Base-by-base conservation (phyloP, 176 grass and related monocot genomes). In the Oryza australiensis region DNA sequence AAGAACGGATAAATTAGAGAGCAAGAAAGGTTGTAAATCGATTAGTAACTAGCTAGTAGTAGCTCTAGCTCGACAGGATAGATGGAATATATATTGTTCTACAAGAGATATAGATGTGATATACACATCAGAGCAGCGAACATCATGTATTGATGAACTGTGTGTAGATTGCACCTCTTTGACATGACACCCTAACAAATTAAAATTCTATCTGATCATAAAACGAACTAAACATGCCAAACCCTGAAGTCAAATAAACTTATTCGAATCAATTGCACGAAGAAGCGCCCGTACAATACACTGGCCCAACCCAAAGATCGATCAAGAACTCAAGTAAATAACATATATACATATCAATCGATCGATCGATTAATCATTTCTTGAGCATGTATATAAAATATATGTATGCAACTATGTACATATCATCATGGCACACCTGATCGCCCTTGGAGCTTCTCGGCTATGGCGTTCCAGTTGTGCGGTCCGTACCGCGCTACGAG, bases 401-500 rank as follows among this genome's bases (percentile, higher is more conserved):
- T 15, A 71, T 27, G 11, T 40, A 40, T 32, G 30, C 3, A 32
- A 32, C 30, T 48, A 27, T 27, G 11, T 42, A 62, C 32, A n/a
- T 46, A 4, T 35, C 57, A 74, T 26, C 80, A 74, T 2, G 38
- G 77, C 64, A 63, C 37, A 97, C 95, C 95, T 91, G 95, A 98
- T 93, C 95, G 78, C 3, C 95, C 95, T 64, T 93, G 92, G 51
- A 98, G 95, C 86, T 98, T 94, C 86, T 98, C 88, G 9, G 95
- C 92, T 62, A 98, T 93, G 72, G 86, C 81, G 74, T 98, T 98
- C 95, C 95, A 97, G 74, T 93, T 97, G 60, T 94, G 95, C 5
- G 95, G 95, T 20, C 95, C 95, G 5, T 94, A 91, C 0, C 79
- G 69, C 20, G 86, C 71, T 48, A 97, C 95, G 18, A 97, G 79